Evolutionary conservation across 1,139 yeast genomes (phyloP), one percentile per base, ranked within the genome.

Genomic region (Torulaspora globosa): DNA sequence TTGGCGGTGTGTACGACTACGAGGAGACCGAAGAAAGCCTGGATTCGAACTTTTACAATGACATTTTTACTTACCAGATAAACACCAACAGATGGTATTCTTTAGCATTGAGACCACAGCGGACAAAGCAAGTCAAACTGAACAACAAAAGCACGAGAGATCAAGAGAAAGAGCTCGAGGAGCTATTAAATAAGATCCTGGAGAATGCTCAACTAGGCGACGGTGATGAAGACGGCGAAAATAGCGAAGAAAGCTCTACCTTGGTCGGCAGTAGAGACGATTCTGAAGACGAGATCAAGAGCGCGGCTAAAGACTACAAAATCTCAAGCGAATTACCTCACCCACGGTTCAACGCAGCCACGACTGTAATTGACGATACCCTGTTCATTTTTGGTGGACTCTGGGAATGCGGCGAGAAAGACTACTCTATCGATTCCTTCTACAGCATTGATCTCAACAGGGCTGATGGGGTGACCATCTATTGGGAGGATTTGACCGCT

Each of bases 1-100:
- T 90, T 70, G 98, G 97, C 34, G 98, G 98, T 53, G 98, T 92
- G 11, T 90, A 79, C 61, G 98, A 92, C 67, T 85, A 78, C 51
- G 96, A 89, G 55, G 98, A 92, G 66, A 90, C 96, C 29, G 97
- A 92, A 65, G 98, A 92, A 65, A 79, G 85, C 43, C 70, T 92
- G 53, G 94, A 85, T 38, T 87, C 96, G 2, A 81, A 79, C 42
- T 92, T 90, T 62, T 92, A 78, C 70, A 89, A 90, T 62, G 82
- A 82, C 52, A 69, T 92, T 44, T 82, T 81, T 59, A 83, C 94
- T 3, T 90, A 87, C 63, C 95, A 90, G 53, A 73, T 83, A 21
- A 97, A 89, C 56, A 75, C 82, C 24, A 90, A 90, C 65, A 78
- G 96, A 63, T 92, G 98, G 98, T 86, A 80, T 60, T 78, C 85